Evolutionary conservation across 257 asterid genomes (phyloP).

Genomic region (Solanum sejunctum): DNA sequence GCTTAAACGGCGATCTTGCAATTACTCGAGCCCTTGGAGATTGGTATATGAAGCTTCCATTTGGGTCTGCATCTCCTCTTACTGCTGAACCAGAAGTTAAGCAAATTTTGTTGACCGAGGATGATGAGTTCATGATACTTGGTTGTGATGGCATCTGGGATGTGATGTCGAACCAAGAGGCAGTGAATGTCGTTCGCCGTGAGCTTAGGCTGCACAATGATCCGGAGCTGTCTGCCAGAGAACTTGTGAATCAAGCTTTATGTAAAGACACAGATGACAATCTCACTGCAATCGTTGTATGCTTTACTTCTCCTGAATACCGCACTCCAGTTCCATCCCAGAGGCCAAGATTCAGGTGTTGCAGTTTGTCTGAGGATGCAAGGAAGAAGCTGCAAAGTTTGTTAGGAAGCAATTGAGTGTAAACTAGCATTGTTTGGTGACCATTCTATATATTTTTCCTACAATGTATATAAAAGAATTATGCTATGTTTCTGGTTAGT

Average conservation of each 20-base stretch:
- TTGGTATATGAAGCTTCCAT: constrained; percentile 84
- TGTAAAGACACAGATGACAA: constrained; percentile 43
- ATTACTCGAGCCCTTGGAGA: constrained; percentile 95
- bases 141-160: constrained; percentile 98
- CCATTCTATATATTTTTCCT: no score
- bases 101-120: constrained; percentile 43
- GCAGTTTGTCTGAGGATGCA: constrained; percentile 64
- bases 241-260: constrained; percentile 59
- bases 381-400: constrained; percentile 46
- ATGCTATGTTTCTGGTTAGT: background rate
- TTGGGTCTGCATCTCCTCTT: constrained; percentile 71
- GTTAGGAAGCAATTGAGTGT: constrained; percentile 37
- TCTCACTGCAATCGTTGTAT: constrained; percentile 71
- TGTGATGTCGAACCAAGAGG: constrained; percentile 77
- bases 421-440: background rate
- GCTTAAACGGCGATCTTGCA: constrained; percentile 78
- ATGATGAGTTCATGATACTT: constrained; percentile 80
- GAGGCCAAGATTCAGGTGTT: constrained; percentile 45
- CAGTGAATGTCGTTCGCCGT: constrained; percentile 49
- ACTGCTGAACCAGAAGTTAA: constrained; percentile 84
- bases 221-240: constrained; percentile 58
- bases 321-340: constrained; percentile 22
- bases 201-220: constrained; percentile 54
- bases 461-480: background rate
- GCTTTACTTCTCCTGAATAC: constrained; percentile 28